Base-by-base conservation (phyloP, 495 filamentous ascomycete species). In the Xylaria venustula region DNA sequence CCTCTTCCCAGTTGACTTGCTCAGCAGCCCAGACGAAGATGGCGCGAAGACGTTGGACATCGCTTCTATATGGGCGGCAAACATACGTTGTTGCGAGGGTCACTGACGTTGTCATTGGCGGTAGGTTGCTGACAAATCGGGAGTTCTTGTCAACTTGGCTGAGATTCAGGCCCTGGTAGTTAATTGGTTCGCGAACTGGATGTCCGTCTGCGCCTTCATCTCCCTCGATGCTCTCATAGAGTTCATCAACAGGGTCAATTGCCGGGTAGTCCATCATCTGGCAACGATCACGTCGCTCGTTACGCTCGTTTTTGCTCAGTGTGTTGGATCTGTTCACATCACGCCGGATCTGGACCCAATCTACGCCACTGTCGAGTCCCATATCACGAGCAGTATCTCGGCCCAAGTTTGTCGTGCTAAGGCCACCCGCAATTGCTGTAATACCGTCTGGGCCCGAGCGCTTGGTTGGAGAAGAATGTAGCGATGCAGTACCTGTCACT, bases 21-120 rank as follows among this genome's bases (percentile, higher is more conserved):
- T 98, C 94, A 19, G 92, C 85, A 26, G 97, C 90, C 93, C 93
- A 99, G 9, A 88, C 97, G 68, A 97, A 99, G 51, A 98, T 97
- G 1, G 94, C 92, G 20, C 94, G 84, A 4, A 98, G 79, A 37
- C 93, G 84, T 69, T 99, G 94, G 1, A 97, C 90, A 65, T 98
- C 95, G 71, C 90, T 97, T 51, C 92, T 85, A 70, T 97, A 96
- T 5, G 95, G 95, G 44, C 95, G 87, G 67, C 95, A 98, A 26
- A 99, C 86, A 67, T 96, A 96, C 7, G 89, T 90, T 55, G 95
- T 92, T 1, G 93, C 92, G 22, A 99, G 82, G 56, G 87, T 90
- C 52, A 88, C 83, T 0, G 94, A 84, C 36, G 90, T 97, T 1
- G 88, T 93, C 77, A 88, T 89, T 2, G 91, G 86, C n/a, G 95